phyloP scores from a whole-genome alignment of 2,329 filamentous ascomycete species.

The Emmonsia crescens region DNA sequence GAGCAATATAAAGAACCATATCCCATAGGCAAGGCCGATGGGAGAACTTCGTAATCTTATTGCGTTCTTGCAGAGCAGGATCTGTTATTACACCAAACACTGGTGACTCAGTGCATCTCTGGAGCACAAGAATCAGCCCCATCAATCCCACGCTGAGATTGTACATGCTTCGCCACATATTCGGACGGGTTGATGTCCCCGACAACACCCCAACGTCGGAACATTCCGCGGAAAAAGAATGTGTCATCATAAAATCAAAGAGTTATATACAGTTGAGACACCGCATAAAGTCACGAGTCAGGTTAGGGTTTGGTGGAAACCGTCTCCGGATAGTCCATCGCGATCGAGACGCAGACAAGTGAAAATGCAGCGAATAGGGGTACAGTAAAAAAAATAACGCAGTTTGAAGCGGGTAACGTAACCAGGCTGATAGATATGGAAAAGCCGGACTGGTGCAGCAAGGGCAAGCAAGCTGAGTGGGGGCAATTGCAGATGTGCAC shows the following conservation, averaged over 20 bases:
- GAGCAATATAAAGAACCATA: neutral
- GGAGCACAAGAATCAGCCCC: neutral
- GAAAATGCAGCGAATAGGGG: neutral
- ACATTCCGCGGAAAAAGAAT: neutral
- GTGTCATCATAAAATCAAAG: neutral
- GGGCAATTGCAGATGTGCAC: neutral
- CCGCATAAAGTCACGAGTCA: neutral
- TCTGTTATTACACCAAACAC: neutral
- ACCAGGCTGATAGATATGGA: neutral
- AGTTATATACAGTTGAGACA: neutral
- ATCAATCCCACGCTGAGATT: neutral
- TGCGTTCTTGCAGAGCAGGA: neutral
- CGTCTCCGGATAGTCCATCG: neutral
- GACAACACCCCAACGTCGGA: neutral
- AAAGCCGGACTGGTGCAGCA: neutral
- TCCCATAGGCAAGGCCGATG: neutral
- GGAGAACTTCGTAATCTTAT: neutral
- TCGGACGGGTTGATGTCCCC: neutral
- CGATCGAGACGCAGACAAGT: neutral
- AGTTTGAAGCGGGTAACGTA: neutral
- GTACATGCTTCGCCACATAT: neutral
- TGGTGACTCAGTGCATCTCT: neutral
- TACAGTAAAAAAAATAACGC: neutral
- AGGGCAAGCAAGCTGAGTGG: neutral
- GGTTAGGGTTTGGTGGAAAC: neutral